Evolutionary conservation across 1,139 yeast genomes (phyloP).

Genomic region (Candida anutae): DNA sequence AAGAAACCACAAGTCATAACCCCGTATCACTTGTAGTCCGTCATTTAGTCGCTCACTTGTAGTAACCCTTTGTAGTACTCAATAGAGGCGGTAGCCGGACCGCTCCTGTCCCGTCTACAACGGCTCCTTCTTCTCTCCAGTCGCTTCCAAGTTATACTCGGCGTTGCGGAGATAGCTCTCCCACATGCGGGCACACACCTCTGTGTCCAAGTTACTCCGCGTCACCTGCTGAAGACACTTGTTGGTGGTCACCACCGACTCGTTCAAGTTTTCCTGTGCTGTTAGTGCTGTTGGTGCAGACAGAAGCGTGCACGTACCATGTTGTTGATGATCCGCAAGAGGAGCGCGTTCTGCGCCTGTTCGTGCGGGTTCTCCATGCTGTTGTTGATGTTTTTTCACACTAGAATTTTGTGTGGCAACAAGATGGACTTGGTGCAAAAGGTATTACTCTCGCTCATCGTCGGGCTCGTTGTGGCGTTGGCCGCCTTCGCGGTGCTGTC

Average conservation of each 20-base stretch:
- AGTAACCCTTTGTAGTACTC: too few species aligned
- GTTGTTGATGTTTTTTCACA: not conserved
- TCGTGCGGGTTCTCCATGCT: conserved; percentile 86
- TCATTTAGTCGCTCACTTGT: too few species aligned
- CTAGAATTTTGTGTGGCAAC: too few species aligned
- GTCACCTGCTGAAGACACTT: conserved; percentile 53
- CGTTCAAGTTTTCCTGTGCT: conserved; percentile 58
- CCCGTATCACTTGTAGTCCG: too few species aligned
- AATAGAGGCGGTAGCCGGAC: too few species aligned
- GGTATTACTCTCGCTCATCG: conserved; percentile 10
- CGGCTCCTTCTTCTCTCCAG: conserved; percentile 57
- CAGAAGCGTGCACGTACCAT: conserved; percentile 40
- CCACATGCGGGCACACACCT: conserved; percentile 75
- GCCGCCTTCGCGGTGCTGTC: conserved; percentile 10
- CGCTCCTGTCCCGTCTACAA: too few species aligned
- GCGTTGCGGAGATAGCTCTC: conserved; percentile 68
- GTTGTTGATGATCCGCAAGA: conserved; percentile 69
- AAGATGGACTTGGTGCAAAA: conserved; percentile 15
- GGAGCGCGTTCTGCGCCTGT: conserved; percentile 71
- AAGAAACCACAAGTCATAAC: too few species aligned
- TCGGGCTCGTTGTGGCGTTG: conserved; percentile 13
- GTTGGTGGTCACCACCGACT: conserved; percentile 61
- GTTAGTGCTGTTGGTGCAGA: conserved; percentile 4
- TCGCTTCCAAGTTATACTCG: conserved; percentile 64
- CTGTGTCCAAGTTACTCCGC: conserved; percentile 61